phyloP scores from a whole-genome alignment of 371 early-diverging fungal genomes.

The Mortierella polycephala region DNA sequence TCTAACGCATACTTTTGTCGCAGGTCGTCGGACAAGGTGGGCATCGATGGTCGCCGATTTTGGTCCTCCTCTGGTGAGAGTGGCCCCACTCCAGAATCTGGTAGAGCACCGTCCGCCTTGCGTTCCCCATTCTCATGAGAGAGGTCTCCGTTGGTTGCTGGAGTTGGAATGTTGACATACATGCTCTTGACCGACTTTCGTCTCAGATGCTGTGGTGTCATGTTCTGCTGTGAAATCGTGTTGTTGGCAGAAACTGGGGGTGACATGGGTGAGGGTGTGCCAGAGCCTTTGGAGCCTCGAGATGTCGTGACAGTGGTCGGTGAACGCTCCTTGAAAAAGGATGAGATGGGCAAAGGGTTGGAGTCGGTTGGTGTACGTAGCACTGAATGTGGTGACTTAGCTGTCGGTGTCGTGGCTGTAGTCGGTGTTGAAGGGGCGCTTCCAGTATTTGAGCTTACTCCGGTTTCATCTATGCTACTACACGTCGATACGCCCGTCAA shows the following conservation, averaged over 20 bases:
- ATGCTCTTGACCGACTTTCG: constrained; percentile 52
- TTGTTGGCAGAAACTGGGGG: constrained; percentile 10
- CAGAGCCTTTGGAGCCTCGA: constrained; percentile 4
- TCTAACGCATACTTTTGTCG: constrained; percentile 37
- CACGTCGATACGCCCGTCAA: no score
- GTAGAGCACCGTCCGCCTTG: constrained; percentile 6
- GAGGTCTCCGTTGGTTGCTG: constrained; percentile 5
- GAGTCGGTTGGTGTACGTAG: constrained; percentile 26
- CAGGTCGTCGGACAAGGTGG: constrained; percentile 40
- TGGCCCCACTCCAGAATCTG: not conserved
- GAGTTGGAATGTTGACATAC: constrained; percentile 50
- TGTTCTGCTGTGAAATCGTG: constrained; percentile 7
- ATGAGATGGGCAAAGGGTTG: constrained; percentile 46
- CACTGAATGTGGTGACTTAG: not conserved
- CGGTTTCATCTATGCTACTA: not conserved
- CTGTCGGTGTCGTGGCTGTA: not conserved
- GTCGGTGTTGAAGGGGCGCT: not conserved
- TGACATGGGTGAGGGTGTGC: constrained; percentile 6
- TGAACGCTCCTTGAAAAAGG: constrained; percentile 33
- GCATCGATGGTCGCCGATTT: constrained; percentile 31
- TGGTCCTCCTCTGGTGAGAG: constrained; percentile 26
- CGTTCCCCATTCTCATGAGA: constrained; percentile 8
- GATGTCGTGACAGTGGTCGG: constrained; percentile 7
- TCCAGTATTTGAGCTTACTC: not conserved
- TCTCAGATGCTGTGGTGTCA: constrained; percentile 28